Evolutionary conservation across 305 asterid genomes (phyloP).

Genomic region (Fraxinus velutina): DNA sequence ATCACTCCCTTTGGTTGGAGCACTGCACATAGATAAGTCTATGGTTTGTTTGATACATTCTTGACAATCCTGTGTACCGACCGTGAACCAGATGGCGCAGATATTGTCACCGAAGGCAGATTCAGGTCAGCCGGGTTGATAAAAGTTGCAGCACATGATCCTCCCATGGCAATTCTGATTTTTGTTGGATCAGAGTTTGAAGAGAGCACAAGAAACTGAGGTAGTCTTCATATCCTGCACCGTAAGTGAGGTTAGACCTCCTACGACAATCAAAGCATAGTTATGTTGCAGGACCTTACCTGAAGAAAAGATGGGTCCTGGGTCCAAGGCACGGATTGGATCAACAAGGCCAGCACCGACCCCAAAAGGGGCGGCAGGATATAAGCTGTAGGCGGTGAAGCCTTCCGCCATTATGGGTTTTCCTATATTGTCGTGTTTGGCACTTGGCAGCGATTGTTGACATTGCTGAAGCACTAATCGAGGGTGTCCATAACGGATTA

Average conservation of each 20-base stretch:
- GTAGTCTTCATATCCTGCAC: conserved; percentile 58
- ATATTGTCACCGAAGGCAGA: conserved; percentile 72
- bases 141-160: conserved; percentile 45
- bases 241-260: not conserved
- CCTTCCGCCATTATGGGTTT: conserved; percentile 83
- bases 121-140: conserved; percentile 66
- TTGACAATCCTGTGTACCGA: conserved; percentile 42
- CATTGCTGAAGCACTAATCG: conserved; percentile 90
- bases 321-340: conserved; percentile 62
- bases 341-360: conserved; percentile 81
- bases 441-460: conserved; percentile 67
- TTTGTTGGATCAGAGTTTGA: conserved; percentile 54
- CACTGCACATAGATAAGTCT: conserved; percentile 60
- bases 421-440: conserved; percentile 56
- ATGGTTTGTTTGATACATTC: conserved; percentile 63
- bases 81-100: conserved; percentile 61
- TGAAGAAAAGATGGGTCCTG: conserved; percentile 66
- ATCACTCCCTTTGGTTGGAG: conserved; percentile 56
- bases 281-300: conserved; percentile 29
- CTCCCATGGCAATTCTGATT: conserved; percentile 64
- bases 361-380: conserved; percentile 80
- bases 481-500: conserved; percentile 72
- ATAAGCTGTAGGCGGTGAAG: conserved; percentile 38
- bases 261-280: not conserved
- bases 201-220: conserved; percentile 71